phyloP scores from a whole-genome alignment of 225 moss, liverwort and hornwort genomes.

The Thuidium tamariscinum region DNA sequence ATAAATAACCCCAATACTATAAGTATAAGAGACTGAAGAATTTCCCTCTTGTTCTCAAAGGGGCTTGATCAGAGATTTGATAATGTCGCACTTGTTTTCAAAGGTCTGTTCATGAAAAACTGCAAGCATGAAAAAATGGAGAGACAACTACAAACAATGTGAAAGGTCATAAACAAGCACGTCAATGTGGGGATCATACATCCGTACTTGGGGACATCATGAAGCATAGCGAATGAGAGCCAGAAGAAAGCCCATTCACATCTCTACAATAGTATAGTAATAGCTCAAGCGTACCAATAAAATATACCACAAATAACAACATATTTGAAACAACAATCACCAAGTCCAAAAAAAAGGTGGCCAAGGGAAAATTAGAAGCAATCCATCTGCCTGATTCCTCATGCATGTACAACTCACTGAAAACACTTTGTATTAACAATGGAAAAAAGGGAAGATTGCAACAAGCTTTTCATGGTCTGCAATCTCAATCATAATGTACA shows the following conservation, averaged over 20 bases:
- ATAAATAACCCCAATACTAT: neutral
- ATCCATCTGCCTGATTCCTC: neutral
- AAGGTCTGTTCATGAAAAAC: fast-evolving
- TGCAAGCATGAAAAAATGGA: neutral
- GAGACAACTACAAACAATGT: neutral
- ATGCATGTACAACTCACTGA: conserved; percentile 1
- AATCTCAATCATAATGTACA: conserved; percentile 11
- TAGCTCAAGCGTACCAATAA: neutral
- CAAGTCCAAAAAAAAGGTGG: no score
- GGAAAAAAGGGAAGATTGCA: neutral
- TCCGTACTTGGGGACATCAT: neutral
- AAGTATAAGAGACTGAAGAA: neutral
- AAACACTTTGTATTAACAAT: conserved; percentile 10
- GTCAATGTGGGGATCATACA: neutral
- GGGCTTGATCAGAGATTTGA: neutral
- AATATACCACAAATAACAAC: neutral
- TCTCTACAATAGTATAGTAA: neutral
- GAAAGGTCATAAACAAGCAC: neutral
- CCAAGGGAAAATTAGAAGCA: neutral
- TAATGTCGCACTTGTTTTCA: neutral
- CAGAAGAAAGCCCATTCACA: neutral
- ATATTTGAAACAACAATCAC: neutral
- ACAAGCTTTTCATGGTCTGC: conserved; percentile 1
- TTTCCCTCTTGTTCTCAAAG: neutral
- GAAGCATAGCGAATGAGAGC: neutral